Conservation (phyloP, 495 filamentous ascomycete species). For the Ramalina peruviana region DNA sequence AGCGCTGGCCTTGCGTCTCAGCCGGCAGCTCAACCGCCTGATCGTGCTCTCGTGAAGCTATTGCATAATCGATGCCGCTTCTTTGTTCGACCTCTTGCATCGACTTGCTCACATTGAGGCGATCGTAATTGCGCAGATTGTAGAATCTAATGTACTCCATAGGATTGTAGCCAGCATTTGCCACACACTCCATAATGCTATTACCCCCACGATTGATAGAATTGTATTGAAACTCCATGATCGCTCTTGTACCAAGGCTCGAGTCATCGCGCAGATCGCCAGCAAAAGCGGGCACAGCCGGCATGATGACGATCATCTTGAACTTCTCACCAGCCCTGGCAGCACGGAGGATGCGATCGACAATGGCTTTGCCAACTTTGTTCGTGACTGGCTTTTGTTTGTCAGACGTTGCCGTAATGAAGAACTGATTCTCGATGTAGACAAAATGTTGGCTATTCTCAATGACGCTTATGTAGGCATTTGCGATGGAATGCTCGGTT, state of each 20-base stretch:
- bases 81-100: constrained; percentile 50
- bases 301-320: constrained; percentile 77
- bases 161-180: constrained; percentile 55
- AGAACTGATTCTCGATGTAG: constrained; percentile 97
- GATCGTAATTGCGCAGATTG: constrained; percentile 86
- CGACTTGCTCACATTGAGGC: constrained; percentile 58
- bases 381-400: constrained; percentile 71
- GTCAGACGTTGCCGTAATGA: constrained; percentile 78
- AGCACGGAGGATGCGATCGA: constrained; percentile 74
- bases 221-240: constrained; percentile 92
- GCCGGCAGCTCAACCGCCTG: constrained; percentile 22
- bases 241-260: constrained; percentile 73
- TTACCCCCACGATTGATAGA: constrained; percentile 79
- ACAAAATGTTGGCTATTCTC: constrained; percentile 68
- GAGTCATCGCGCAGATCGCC: constrained; percentile 72
- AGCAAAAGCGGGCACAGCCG: constrained; percentile 79
- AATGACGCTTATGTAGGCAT: constrained; percentile 79
- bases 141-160: constrained; percentile 87
- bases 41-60: constrained; percentile 54
- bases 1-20: not conserved
- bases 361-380: constrained; percentile 76
- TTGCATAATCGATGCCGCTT: constrained; percentile 61
- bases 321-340: constrained; percentile 57
- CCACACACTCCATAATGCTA: constrained; percentile 71
- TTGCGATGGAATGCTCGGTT: constrained; percentile 73